phyloP scores from a whole-genome alignment of 2,329 filamentous ascomycete species.

The Epichloe scottii region DNA sequence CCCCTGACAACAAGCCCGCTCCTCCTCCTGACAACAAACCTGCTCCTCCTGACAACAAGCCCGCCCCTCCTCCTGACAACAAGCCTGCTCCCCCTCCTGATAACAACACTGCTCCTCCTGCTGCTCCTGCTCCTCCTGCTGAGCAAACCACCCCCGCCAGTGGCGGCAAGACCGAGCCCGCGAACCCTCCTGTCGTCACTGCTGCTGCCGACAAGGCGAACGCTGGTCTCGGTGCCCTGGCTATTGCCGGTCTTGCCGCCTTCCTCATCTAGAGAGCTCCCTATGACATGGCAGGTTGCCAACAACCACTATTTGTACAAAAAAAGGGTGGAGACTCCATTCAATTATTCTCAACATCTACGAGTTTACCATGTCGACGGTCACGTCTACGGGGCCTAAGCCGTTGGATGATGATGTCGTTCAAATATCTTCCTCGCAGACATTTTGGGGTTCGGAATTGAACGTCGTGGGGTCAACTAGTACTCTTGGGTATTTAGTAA shows the following conservation, averaged over 20 bases:
- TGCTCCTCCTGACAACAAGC: slow-evolving; percentile 1
- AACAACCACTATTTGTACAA: background rate
- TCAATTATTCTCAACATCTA: background rate
- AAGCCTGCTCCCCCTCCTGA: slow-evolving; percentile 2
- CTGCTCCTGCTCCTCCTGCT: slow-evolving; percentile 2
- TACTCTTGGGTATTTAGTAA: no score
- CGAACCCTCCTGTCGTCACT: slow-evolving; percentile 15
- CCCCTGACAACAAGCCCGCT: background rate
- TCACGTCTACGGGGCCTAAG: background rate
- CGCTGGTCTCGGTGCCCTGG: slow-evolving; percentile 23
- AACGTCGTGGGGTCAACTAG: no score
- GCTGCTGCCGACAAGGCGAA: slow-evolving; percentile 25
- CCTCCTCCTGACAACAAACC: slow-evolving; percentile 4
- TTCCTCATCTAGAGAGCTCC: slow-evolving; percentile 20
- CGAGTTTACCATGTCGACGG: background rate
- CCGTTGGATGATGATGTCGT: background rate
- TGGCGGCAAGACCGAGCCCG: slow-evolving; percentile 2
- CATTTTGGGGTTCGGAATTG: no score
- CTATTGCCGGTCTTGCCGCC: slow-evolving; percentile 26
- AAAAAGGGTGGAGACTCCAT: no score
- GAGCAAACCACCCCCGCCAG: slow-evolving; percentile 6
- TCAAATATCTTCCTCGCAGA: background rate
- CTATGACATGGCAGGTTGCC: background rate
- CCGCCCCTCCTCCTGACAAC: slow-evolving; percentile 2
- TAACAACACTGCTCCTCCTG: background rate